phyloP scores from a whole-genome alignment of 352 stramenopile species.

The Phytophthora constricta region DNA sequence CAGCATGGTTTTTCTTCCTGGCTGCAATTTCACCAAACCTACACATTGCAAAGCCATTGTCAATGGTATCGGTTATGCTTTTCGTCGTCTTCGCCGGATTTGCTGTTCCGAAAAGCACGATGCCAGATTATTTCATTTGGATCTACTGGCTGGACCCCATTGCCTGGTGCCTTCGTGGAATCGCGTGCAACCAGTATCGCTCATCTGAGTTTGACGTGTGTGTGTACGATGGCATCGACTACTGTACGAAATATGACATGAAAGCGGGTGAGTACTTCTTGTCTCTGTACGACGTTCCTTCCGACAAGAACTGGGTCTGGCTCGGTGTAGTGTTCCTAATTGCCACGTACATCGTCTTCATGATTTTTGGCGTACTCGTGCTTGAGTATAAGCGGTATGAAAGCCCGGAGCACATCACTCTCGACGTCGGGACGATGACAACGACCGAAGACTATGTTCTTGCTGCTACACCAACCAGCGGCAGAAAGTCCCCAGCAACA shows the following conservation, averaged over 20 bases:
- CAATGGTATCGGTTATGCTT: background rate
- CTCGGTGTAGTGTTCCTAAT: background rate
- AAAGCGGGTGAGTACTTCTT: background rate
- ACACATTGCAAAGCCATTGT: background rate
- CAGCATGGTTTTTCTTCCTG: background rate
- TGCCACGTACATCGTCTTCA: background rate
- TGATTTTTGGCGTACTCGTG: background rate
- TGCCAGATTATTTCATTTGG: background rate
- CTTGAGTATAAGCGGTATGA: background rate
- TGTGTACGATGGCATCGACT: background rate
- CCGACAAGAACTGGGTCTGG: background rate
- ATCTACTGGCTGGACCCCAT: background rate
- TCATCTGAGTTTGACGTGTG: background rate
- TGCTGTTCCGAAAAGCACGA: background rate
- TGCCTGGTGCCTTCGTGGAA: background rate
- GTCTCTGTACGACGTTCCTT: background rate
- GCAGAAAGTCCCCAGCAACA: background rate
- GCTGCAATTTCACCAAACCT: background rate
- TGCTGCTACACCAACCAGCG: conserved; percentile 3
- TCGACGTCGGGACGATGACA: background rate
- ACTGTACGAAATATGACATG: background rate
- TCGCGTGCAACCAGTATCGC: background rate
- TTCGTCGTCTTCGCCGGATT: background rate
- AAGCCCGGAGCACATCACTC: background rate
- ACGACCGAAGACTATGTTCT: conserved; percentile 12